Conservation (phyloP, 2,329 filamentous ascomycete species). For the Aspergillus calidoustus region DNA sequence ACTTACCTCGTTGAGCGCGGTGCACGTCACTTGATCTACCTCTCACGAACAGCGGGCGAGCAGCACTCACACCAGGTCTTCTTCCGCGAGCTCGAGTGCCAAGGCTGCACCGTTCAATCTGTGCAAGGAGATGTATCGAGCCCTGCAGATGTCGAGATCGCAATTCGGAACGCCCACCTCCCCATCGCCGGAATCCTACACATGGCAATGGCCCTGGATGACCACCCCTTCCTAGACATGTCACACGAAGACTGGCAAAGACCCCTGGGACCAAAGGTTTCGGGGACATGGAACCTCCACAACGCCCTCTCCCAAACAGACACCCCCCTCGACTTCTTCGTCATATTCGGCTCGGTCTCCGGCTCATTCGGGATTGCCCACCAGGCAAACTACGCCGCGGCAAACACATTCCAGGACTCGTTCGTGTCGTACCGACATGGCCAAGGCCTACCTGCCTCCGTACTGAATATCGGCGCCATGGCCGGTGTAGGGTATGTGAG, state of each 20-base stretch:
- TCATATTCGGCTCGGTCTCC: constrained; percentile 40
- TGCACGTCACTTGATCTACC: constrained; percentile 39
- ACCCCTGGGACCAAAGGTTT: constrained; percentile 20
- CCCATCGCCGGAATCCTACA: constrained; percentile 27
- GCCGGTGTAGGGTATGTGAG: constrained; percentile 28
- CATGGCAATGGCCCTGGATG: constrained; percentile 30
- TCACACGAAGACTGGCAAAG: constrained; percentile 4
- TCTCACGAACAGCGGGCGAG: constrained; percentile 37
- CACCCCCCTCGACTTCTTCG: constrained; percentile 16
- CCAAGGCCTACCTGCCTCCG: constrained; percentile 22
- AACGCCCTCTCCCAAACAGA: background rate
- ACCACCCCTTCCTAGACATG: constrained; percentile 14
- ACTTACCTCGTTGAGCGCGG: constrained; percentile 41
- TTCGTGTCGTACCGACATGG: constrained; percentile 26
- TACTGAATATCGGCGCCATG: constrained; percentile 29
- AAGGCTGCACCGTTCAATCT: constrained; percentile 23
- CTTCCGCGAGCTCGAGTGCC: constrained; percentile 22
- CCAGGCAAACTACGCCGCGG: constrained; percentile 45
- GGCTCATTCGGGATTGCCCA: constrained; percentile 37
- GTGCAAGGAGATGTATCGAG: constrained; percentile 22
- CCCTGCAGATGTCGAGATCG: background rate
- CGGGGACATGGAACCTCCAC: constrained; percentile 31
- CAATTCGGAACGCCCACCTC: background rate
- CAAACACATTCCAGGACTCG: constrained; percentile 34
- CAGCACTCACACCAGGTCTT: constrained; percentile 17